These are phyloP conservation scores for Wallacemonas sp. DNA, from an alignment of 208 protist genomes.

Conservation along the genomic window DNA sequence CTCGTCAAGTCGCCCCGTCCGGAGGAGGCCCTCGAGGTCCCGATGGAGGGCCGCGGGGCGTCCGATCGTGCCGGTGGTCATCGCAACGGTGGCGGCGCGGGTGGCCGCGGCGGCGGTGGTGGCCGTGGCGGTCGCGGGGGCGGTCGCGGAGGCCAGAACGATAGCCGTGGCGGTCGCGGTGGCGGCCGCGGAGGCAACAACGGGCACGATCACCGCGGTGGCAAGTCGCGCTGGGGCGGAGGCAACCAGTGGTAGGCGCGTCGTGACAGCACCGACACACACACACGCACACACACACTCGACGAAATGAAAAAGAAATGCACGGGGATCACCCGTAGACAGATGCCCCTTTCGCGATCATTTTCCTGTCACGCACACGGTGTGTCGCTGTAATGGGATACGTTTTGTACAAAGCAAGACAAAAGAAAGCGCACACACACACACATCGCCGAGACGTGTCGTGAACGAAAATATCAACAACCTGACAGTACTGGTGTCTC, in stretches of 20 bases:
- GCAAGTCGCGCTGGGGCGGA: neutral
- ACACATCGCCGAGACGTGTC: too few relatives aligned
- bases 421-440: too few relatives aligned
- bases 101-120: neutral
- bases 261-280: too few relatives aligned
- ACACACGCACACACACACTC: too few relatives aligned
- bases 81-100: neutral
- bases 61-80: neutral
- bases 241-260: slow-evolving; percentile 5
- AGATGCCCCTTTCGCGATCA: too few relatives aligned
- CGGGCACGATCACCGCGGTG: slow-evolving; percentile 1
- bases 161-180: neutral
- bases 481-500: too few relatives aligned
- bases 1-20: slow-evolving; percentile 65
- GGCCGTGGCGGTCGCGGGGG: neutral
- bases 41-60: neutral
- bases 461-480: too few relatives aligned
- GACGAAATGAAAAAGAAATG: too few relatives aligned
- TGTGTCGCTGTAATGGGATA: too few relatives aligned
- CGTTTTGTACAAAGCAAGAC: too few relatives aligned
- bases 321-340: too few relatives aligned
- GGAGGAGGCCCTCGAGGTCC: slow-evolving; percentile 16
- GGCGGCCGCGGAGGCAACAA: slow-evolving; percentile 3
- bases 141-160: neutral
- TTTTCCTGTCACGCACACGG: too few relatives aligned